Evolutionary conservation across 345 rosid genomes (phyloP), one percentile per base, ranked within the genome.

Genomic region (Adansonia digitata): DNA sequence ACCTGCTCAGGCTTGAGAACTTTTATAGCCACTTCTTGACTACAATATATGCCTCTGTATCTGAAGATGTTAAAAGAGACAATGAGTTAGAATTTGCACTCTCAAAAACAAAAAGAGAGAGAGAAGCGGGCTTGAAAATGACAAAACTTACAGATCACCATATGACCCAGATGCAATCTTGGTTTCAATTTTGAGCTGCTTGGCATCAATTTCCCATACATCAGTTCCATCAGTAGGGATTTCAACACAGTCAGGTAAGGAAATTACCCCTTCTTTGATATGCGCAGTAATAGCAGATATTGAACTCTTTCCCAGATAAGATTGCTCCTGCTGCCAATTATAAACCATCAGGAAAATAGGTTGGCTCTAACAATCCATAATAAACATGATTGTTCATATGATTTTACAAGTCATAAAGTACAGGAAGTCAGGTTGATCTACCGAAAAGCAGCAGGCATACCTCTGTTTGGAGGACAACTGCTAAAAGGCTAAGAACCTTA

Each of bases 11-110:
- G 89, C 87, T 93, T 93, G 56, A 95, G 88, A 66, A 93, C 80
- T 83, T 95, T 95, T 81, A 95, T 84, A 68, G 99, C 99, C 71
- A 93, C 97, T 76, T 95, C 99, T 77, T 95, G 99, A 87, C 97
- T 89, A 65, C 92, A 92, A 78, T 91, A 93, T 57, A 89, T 86
- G 73, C 99, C 99, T 85, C 73, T 85, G 81, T 84, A 93, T 78
- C 98, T 95, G 88, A 77, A 80, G 65, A 78, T 55, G 34, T 75
- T 62, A 71, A 72, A 73, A 53, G 75, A 29, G 39, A 67, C 17
- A 17, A 74, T 60, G 59, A 52, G 59, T 55, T 57, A 63, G 74
- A 76, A 53, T 27, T 35, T 29, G 64, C 59, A 55, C 27, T 61
- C 69, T n/a, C 15, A 27, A 63, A 31, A 35, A 22, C 42, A 61